Evolutionary conservation across 257 asterid genomes (phyloP).

Genomic region (Eucommia ulmoides): DNA sequence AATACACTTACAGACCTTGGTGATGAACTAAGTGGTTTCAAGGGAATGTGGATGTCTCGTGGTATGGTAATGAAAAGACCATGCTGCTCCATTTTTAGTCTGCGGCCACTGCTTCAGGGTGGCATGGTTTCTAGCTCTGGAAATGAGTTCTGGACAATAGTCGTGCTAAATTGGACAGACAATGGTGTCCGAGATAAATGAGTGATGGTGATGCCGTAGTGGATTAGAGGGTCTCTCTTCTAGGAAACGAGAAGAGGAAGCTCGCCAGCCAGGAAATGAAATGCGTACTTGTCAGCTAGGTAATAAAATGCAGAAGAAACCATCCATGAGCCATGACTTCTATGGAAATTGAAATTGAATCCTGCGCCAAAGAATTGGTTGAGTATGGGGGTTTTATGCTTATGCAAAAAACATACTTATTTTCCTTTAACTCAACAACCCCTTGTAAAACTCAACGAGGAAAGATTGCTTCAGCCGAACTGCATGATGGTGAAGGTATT

Average conservation of each 20-base stretch:
- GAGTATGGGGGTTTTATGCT: slow-evolving; percentile 47
- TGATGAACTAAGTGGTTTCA: slow-evolving; percentile 50
- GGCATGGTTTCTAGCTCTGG: slow-evolving; percentile 27
- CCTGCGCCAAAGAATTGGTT: slow-evolving; percentile 83
- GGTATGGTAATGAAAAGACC: slow-evolving; percentile 30
- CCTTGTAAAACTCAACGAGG: slow-evolving; percentile 33
- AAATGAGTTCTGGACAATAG: slow-evolving; percentile 45
- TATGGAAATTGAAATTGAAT: slow-evolving; percentile 37
- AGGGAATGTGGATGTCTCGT: slow-evolving; percentile 48
- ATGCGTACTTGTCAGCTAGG: slow-evolving; percentile 50
- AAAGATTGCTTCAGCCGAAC: slow-evolving; percentile 10
- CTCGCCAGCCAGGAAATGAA: slow-evolving; percentile 48
- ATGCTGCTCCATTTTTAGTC: slow-evolving; percentile 44
- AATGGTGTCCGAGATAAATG: slow-evolving; percentile 40
- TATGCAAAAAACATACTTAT: slow-evolving; percentile 18
- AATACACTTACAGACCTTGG: slow-evolving; percentile 61
- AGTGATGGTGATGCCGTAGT: slow-evolving; percentile 51
- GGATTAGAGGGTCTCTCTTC: slow-evolving; percentile 45
- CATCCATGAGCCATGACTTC: slow-evolving; percentile 45
- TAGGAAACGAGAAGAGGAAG: slow-evolving; percentile 36
- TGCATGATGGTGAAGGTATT: no score
- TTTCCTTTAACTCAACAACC: slow-evolving; percentile 25
- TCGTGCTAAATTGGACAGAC: slow-evolving; percentile 48
- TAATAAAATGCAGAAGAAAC: slow-evolving; percentile 43
- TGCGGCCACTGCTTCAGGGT: slow-evolving; percentile 52